Evolutionary conservation across 1,284 basidiomycete species (phyloP).

Genomic region (Sanguinoderma infundibulare): DNA sequence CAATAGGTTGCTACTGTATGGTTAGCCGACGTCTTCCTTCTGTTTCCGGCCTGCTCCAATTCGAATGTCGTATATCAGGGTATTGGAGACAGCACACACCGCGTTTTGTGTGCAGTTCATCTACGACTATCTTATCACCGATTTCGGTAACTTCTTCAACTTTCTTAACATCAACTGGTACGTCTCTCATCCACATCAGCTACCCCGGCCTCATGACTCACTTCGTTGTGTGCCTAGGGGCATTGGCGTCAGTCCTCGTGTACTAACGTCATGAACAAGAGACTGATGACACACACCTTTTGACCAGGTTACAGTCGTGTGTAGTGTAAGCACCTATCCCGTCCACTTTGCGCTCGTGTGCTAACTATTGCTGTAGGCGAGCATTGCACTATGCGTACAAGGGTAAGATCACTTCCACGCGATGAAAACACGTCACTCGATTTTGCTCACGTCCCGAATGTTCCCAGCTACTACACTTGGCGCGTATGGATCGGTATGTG

Average conservation of each 20-base stretch:
- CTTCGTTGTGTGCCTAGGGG: slow-evolving; percentile 5
- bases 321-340: slow-evolving; percentile 14
- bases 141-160: slow-evolving; percentile 18
- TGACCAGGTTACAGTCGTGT: slow-evolving; percentile 18
- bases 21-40: not conserved
- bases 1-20: slow-evolving; percentile 19
- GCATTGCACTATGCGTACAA: slow-evolving; percentile 24
- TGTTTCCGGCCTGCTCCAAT: not conserved
- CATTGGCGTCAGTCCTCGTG: slow-evolving; percentile 16
- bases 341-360: not conserved
- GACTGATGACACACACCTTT: not conserved
- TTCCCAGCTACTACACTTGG: slow-evolving; percentile 22
- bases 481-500: slow-evolving; percentile 23
- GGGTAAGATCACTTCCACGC: slow-evolving; percentile 10
- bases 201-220: not conserved
- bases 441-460: not conserved
- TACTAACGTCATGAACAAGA: not conserved
- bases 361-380: slow-evolving; percentile 7
- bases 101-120: slow-evolving; percentile 28
- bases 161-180: slow-evolving; percentile 21
- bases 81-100: slow-evolving; percentile 23
- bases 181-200: not conserved
- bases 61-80: slow-evolving; percentile 3
- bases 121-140: slow-evolving; percentile 26
- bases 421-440: not conserved